A percentile compares a stretch with the other conserved stretches of the same genome.
phyloP scores from a whole-genome alignment of 805 yeast genomes.

The Pichia ethanolica region DNA sequence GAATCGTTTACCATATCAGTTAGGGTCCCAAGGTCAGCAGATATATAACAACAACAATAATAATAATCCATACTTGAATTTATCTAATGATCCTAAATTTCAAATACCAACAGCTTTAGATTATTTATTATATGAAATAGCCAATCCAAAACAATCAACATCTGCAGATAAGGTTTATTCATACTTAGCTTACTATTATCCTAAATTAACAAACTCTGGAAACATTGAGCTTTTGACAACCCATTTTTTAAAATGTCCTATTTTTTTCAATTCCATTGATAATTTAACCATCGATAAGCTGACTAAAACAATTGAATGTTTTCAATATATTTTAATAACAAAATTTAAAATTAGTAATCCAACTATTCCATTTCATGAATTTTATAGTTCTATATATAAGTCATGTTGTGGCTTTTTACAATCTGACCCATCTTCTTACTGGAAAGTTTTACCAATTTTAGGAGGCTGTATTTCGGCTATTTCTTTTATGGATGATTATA shows the following conservation, averaged over 20 bases:
- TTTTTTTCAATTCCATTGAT: conserved; percentile 22
- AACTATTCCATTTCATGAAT: conserved; percentile 36
- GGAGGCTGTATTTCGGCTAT: conserved; percentile 38
- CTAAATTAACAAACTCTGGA: conserved; percentile 39
- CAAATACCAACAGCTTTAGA: conserved; percentile 37
- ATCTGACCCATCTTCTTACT: conserved; percentile 19
- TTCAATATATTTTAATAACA: conserved; percentile 37
- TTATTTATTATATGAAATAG: conserved; percentile 36
- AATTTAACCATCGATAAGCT: conserved; percentile 25
- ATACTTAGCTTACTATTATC: conserved; percentile 44
- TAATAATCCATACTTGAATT: neutral
- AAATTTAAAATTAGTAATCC: conserved; percentile 44
- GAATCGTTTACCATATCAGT: conserved; percentile 2
- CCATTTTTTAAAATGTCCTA: conserved; percentile 37
- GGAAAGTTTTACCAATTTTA: conserved; percentile 43
- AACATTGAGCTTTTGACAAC: conserved; percentile 39
- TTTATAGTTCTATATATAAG: conserved; percentile 26
- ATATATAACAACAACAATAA: neutral
- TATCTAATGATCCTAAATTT: neutral
- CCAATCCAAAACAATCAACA: conserved; percentile 31
- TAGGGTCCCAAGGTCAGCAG: conserved; percentile 22
- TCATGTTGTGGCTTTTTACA: neutral
- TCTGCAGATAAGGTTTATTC: conserved; percentile 30
- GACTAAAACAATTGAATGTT: conserved; percentile 40
- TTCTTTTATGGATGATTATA: conserved; percentile 18